Percentiles rank a stretch among this genome's conserved stretches.
phyloP scores from a whole-genome alignment of 2,329 filamentous ascomycete species.

The Emergomyces africanus region DNA sequence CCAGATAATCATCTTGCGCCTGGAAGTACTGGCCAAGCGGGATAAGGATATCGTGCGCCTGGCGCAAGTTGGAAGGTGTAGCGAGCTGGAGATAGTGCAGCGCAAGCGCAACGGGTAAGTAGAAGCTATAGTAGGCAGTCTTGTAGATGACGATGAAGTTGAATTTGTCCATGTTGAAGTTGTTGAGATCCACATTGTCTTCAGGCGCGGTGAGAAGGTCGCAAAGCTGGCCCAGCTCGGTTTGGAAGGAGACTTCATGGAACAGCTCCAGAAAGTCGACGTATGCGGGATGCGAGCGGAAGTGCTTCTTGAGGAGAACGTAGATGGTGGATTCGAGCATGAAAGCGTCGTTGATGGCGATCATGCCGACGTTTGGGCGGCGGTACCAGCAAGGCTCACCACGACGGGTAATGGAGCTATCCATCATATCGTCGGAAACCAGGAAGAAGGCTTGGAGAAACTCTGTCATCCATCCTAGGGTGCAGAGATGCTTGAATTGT shows the following conservation, averaged over 20 bases:
- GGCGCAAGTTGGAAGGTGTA: constrained; percentile 76
- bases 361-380: constrained; percentile 76
- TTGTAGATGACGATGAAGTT: constrained; percentile 99
- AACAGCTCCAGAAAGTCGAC: constrained; percentile 89
- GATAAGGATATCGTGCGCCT: constrained; percentile 82
- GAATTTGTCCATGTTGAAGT: constrained; percentile 94
- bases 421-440: constrained; percentile 98
- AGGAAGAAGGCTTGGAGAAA: constrained; percentile 98
- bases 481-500: constrained; percentile 78
- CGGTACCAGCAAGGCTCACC: constrained; percentile 96
- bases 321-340: constrained; percentile 90
- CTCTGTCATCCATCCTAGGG: constrained; percentile 95
- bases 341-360: constrained; percentile 97
- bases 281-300: constrained; percentile 76
- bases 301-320: constrained; percentile 82
- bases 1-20: constrained; percentile 96
- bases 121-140: constrained; percentile 99
- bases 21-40: constrained; percentile 99
- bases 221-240: constrained; percentile 87
- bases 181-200: constrained; percentile 80
- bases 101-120: constrained; percentile 86
- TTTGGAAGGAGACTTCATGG: constrained; percentile 88
- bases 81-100: constrained; percentile 76
- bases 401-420: constrained; percentile 84
- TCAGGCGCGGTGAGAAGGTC: constrained; percentile 94